A percentile compares a stretch with the other conserved stretches of the same genome.
Conservation (phyloP, 106 monocot species). For the Vanilla planifolia region DNA sequence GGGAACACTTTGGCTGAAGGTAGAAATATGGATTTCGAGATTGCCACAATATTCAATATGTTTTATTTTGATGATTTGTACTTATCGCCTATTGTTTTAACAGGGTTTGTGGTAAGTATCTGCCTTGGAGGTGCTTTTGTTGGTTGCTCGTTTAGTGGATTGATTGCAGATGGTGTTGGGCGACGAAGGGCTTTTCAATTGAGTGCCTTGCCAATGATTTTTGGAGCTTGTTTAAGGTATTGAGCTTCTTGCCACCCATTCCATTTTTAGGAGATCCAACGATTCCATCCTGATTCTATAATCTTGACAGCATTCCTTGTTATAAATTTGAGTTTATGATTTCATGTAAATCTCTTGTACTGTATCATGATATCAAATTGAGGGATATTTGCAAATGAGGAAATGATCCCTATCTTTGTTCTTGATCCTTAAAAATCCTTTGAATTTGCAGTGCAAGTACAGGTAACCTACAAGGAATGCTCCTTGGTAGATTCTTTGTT, state of each 20-base stretch:
- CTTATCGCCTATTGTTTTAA: not conserved
- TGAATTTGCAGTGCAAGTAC: constrained; percentile 66
- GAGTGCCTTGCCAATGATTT: constrained; percentile 84
- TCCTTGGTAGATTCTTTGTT: constrained; percentile 91
- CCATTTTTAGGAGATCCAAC: not conserved
- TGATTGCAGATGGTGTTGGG: constrained; percentile 79
- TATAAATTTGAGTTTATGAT: not conserved
- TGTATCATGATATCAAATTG: not conserved
- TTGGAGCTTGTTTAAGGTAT: constrained; percentile 79
- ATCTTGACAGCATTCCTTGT: not conserved
- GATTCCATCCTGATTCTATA: not conserved
- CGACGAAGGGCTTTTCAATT: constrained; percentile 85
- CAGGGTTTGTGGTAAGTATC: constrained; percentile 95
- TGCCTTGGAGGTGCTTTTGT: constrained; percentile 85
- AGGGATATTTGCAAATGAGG: not conserved
- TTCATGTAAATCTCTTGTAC: not conserved
- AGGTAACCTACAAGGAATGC: constrained; percentile 64
- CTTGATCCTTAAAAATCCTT: not conserved
- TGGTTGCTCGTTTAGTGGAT: constrained; percentile 91
- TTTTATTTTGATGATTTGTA: not conserved
- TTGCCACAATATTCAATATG: not conserved
- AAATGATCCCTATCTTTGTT: not conserved
- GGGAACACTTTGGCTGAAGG: constrained; percentile 90
- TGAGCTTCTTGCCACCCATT: not conserved
- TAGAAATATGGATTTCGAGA: constrained; percentile 3